A percentile compares a stretch with the other conserved stretches of the same genome.
Evolutionary conservation across 108 stramenopile genomes (phyloP).

Genomic region (Schizochytrium sp.): DNA sequence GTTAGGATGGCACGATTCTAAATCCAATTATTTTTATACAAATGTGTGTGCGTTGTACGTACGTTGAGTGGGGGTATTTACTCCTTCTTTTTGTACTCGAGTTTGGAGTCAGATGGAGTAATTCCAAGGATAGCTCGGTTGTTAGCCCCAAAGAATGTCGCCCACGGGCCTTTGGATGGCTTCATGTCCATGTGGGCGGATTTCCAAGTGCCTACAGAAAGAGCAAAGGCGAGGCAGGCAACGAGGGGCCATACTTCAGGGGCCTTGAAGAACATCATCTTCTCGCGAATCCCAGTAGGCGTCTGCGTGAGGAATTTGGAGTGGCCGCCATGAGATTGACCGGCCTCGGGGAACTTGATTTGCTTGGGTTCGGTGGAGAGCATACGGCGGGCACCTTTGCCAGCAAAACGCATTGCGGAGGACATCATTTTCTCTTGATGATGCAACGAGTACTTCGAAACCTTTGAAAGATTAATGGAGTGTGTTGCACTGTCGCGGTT

Average conservation of each 20-base stretch:
- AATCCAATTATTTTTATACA: background rate
- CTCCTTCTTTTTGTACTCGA: constrained; percentile 44
- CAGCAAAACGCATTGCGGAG: background rate
- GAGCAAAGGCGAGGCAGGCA: background rate
- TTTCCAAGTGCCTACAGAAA: constrained; percentile 10
- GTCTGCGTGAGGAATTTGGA: background rate
- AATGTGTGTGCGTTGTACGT: background rate
- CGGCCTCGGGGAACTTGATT: constrained; percentile 14
- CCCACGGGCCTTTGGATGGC: constrained; percentile 7
- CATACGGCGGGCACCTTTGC: background rate
- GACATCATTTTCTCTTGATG: background rate
- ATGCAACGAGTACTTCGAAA: no score
- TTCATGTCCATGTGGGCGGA: constrained; percentile 54
- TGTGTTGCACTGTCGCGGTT: no score
- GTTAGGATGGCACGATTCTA: background rate
- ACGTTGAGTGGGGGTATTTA: background rate
- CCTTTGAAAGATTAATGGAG: no score
- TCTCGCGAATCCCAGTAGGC: constrained; percentile 31
- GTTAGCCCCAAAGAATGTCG: constrained; percentile 36
- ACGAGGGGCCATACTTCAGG: constrained; percentile 40
- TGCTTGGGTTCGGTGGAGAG: background rate
- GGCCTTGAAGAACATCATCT: constrained; percentile 55
- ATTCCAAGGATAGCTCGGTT: constrained; percentile 54
- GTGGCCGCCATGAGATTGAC: constrained; percentile 26
- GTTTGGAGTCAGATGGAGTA: constrained; percentile 39